Evolutionary conservation across 169 alveolate species (phyloP), one percentile per base, ranked within the genome.

Genomic region (Plasmodium sp.): DNA sequence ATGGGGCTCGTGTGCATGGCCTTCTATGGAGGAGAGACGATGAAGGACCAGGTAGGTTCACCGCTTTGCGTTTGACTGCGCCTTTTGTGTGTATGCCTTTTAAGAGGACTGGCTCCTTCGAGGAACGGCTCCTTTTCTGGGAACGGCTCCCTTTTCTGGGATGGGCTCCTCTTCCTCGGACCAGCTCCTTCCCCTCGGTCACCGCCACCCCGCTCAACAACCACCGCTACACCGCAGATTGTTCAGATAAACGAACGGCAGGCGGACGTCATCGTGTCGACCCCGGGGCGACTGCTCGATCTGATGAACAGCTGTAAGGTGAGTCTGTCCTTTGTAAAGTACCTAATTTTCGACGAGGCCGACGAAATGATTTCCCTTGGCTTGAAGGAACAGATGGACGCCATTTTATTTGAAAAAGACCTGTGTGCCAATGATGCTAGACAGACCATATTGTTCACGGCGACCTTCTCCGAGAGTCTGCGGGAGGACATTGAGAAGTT

Each of bases 331-430:
- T 96, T 95, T 51, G 96, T 98, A 39, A 96, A 97, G 81, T 98
- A 95, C 94, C 95, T 98, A 67, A 98, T 98, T 12, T 84, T 98
- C 36, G 99, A 98, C 84, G 99, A 98, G 96, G 99, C 99, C 16
- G 99, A 98, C 93, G 96, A 99, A 93, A 97, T 98, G 99, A 94
- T 98, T 58, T 99, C 98, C 93, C 98, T 98, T 99, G 99, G 99
- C 4, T 98, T 84, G 34, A 84, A 84, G 56, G 79, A 84, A 18
- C 93, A 84, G 58, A 84, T 84, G 93, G 77, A 84, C 31, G 84
- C 72, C 73, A 84, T 84, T 43, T n/a, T 84, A 72, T 84, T 84
- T 9, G 79, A 84, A 84, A 72, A 84, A 22, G 93, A 84, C 45
- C 79, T 84, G 41, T 72, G 84, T 45, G 62, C 93, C 16, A 72